These are phyloP conservation scores for Backusella tuberculispora DNA, from an alignment of 192 early-diverging fungal genomes.

Conservation along the genomic window DNA sequence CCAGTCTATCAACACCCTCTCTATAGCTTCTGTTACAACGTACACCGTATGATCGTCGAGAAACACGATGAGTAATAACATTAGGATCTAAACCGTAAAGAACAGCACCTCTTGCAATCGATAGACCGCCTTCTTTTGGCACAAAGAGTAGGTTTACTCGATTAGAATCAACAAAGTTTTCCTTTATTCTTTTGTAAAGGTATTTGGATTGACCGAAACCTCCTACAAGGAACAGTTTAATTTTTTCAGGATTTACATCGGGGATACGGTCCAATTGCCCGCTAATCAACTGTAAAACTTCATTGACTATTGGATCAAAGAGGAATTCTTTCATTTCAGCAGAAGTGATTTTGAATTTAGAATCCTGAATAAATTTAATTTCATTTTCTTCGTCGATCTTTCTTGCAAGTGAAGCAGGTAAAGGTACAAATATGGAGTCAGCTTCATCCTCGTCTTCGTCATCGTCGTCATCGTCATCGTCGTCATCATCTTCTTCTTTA, in stretches of 20 bases:
- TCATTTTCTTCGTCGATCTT: slow-evolving; percentile 54
- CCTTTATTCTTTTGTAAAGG: slow-evolving; percentile 49
- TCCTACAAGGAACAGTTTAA: slow-evolving; percentile 55
- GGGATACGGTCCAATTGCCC: slow-evolving; percentile 51
- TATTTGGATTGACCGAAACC: slow-evolving; percentile 61
- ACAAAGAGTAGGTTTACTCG: slow-evolving; percentile 54
- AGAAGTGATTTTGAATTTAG: slow-evolving; percentile 51
- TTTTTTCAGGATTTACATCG: slow-evolving; percentile 42
- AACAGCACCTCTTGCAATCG: slow-evolving; percentile 58
- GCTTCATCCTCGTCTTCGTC: slow-evolving; percentile 25
- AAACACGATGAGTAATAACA: slow-evolving; percentile 53
- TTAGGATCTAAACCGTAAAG: slow-evolving; percentile 55
- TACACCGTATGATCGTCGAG: slow-evolving; percentile 55
- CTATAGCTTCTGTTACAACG: slow-evolving; percentile 53
- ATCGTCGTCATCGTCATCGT: background rate
- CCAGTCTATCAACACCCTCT: slow-evolving; percentile 51
- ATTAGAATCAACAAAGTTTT: slow-evolving; percentile 43
- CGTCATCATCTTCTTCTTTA: background rate
- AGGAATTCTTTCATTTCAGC: slow-evolving; percentile 51
- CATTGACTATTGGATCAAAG: slow-evolving; percentile 58
- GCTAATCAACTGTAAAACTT: slow-evolving; percentile 53
- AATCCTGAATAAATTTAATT: slow-evolving; percentile 51
- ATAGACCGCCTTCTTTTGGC: slow-evolving; percentile 54
- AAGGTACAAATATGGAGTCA: slow-evolving; percentile 44
- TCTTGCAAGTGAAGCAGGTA: slow-evolving; percentile 49